Evolutionary conservation across 352 stramenopile species (phyloP), one percentile per base, ranked within the genome.

Genomic region (Peronosclerospora sorghi): DNA sequence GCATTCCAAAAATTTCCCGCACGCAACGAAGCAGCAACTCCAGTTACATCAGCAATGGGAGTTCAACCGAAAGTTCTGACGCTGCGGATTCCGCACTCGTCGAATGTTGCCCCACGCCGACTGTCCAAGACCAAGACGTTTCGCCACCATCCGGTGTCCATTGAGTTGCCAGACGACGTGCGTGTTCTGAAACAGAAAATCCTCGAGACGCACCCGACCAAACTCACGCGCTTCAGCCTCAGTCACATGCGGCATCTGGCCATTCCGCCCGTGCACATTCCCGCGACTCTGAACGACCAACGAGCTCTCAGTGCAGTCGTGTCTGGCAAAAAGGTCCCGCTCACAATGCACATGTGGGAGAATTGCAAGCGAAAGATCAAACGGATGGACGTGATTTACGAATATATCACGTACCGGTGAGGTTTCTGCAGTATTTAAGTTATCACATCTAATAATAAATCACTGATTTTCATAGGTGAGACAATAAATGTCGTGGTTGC

Each of bases 141-240:
- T 37, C 54, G 49, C 34, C 58, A 35, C 8, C 38, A 53, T 17
- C 37, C 38, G 2, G 45, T n/a, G 35, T 19, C 39, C 24, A 34
- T 63, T 26, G 44, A 62, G 37, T 52, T 74, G 27, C 66, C 57
- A 5, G 35, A 57, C 28, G 68, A 75, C 45, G 65, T 63, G 15
- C 54, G 49, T 14, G 35, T 45, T 10, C 65, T 81, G 41, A 81
- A 81, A 54, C 35, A 67, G 35, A 55, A 58, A 36, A 81, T 81
- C 51, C 57, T 69, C 17, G 39, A 64, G 42, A 29, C 50, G 26
- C 55, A 78, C 51, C 65, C 56, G 17, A 30, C 26, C 50, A 81
- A 81, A 49, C 51, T 70, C 28, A 64, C 51, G 10, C 53, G 51
- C 32, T 81, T 81, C 49, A 74, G 68, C 44, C 45, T 81, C 17